Evolutionary conservation across 2,329 filamentous ascomycete species (phyloP).

Genomic region (Daldinia sp.): DNA sequence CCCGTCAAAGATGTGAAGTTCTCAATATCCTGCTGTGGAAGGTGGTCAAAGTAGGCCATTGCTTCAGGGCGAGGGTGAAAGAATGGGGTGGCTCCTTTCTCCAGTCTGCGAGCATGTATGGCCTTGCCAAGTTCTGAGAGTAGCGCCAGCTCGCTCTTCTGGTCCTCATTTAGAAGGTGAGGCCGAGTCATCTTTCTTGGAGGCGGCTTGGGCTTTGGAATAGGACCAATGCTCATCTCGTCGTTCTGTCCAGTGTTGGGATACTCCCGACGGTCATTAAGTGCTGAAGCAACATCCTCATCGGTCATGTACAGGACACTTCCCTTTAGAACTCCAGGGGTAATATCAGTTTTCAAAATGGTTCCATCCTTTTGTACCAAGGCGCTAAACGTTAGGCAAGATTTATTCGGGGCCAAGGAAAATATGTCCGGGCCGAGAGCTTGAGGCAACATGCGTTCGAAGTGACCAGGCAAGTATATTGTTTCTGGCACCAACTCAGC

Average conservation of each 20-base stretch:
- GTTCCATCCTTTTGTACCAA: conserved; percentile 65
- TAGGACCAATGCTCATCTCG: conserved; percentile 53
- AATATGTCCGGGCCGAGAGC: conserved; percentile 62
- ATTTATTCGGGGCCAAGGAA: conserved; percentile 65
- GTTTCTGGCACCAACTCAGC: conserved; percentile 71
- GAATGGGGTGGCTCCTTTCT: conserved; percentile 63
- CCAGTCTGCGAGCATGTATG: conserved; percentile 58
- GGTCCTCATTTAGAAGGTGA: conserved; percentile 57
- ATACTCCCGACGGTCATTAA: conserved; percentile 53
- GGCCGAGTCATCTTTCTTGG: conserved; percentile 59
- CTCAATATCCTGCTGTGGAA: conserved; percentile 43
- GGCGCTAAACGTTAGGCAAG: conserved; percentile 72
- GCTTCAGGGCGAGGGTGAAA: conserved; percentile 60
- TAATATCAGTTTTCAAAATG: conserved; percentile 66
- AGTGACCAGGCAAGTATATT: conserved; percentile 70
- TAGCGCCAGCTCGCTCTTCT: conserved; percentile 61
- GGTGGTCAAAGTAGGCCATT: conserved; percentile 57
- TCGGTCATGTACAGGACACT: conserved; percentile 70
- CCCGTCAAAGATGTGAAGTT: conserved; percentile 55
- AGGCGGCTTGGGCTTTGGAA: conserved; percentile 44
- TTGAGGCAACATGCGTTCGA: conserved; percentile 69
- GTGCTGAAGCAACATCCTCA: conserved; percentile 60
- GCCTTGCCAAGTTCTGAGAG: conserved; percentile 63
- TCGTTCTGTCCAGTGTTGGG: conserved; percentile 41
- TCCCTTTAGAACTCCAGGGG: conserved; percentile 62